Conservation (phyloP, 345 rosid genomes). For the Heritiera littoralis region DNA sequence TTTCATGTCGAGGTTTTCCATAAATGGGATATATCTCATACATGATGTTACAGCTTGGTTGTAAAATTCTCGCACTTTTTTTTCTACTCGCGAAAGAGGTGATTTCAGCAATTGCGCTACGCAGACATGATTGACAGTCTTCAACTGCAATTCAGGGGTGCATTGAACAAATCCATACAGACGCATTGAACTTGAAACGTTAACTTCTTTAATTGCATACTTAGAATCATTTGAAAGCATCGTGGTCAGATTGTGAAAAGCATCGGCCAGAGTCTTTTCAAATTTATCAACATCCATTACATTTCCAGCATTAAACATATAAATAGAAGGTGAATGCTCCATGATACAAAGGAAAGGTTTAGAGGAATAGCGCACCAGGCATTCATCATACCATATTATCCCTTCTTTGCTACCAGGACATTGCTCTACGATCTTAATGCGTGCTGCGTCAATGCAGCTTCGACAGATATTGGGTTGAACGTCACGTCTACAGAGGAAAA, state of each 20-base stretch:
- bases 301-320: background rate
- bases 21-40: background rate
- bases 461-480: background rate
- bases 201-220: conserved; percentile 5
- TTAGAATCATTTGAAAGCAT: background rate
- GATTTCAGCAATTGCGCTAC: background rate
- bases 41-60: background rate
- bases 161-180: conserved; percentile 10
- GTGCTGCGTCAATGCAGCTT: background rate
- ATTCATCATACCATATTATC: background rate
- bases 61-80: background rate
- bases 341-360: background rate
- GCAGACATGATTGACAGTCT: background rate
- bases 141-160: conserved; percentile 1
- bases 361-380: background rate
- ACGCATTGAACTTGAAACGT: background rate
- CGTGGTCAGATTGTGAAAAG: background rate
- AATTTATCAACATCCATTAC: no score
- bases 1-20: background rate
- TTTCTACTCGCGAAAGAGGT: no score
- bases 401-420: background rate
- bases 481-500: conserved; percentile 7
- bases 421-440: background rate
- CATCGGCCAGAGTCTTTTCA: no score
- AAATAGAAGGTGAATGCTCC: background rate